phyloP scores from a whole-genome alignment of 2,329 filamentous ascomycete genomes.

The Hymenoscyphus linearis region DNA sequence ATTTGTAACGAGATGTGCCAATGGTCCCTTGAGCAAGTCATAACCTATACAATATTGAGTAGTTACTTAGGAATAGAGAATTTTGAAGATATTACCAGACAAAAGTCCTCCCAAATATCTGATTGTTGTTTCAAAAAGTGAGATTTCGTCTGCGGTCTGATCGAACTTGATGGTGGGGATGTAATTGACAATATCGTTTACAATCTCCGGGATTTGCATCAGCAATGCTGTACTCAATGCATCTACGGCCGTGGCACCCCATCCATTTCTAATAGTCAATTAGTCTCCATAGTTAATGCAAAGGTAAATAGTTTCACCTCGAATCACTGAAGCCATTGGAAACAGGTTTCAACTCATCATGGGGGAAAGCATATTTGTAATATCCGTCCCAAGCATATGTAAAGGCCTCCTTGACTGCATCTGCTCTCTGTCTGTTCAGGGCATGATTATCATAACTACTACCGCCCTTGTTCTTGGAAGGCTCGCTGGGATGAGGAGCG shows the following conservation, averaged over 20 bases:
- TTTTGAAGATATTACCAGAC: constrained; percentile 50
- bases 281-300: constrained; percentile 12
- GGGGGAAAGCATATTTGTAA: constrained; percentile 66
- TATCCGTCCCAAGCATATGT: constrained; percentile 69
- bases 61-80: not conserved
- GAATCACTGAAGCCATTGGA: constrained; percentile 62
- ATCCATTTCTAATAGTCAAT: constrained; percentile 58
- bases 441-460: constrained; percentile 22
- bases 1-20: constrained; percentile 45
- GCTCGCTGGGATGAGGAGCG: constrained; percentile 16
- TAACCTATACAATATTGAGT: constrained; percentile 41
- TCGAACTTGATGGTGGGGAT: constrained; percentile 68
- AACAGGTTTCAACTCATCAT: constrained; percentile 69
- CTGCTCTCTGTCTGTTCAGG: constrained; percentile 37
- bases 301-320: constrained; percentile 44
- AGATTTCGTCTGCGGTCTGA: constrained; percentile 54
- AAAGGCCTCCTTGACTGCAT: constrained; percentile 64
- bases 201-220: constrained; percentile 64
- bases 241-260: constrained; percentile 80
- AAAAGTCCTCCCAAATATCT: constrained; percentile 78
- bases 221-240: constrained; percentile 74
- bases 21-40: constrained; percentile 66
- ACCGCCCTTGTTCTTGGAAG: constrained; percentile 7
- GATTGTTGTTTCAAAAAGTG: constrained; percentile 86
- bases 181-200: constrained; percentile 65